Percentiles rank a stretch among this genome's conserved stretches.
phyloP scores from a whole-genome alignment of 2,329 filamentous ascomycete species.

The Falciphora oryzae region DNA sequence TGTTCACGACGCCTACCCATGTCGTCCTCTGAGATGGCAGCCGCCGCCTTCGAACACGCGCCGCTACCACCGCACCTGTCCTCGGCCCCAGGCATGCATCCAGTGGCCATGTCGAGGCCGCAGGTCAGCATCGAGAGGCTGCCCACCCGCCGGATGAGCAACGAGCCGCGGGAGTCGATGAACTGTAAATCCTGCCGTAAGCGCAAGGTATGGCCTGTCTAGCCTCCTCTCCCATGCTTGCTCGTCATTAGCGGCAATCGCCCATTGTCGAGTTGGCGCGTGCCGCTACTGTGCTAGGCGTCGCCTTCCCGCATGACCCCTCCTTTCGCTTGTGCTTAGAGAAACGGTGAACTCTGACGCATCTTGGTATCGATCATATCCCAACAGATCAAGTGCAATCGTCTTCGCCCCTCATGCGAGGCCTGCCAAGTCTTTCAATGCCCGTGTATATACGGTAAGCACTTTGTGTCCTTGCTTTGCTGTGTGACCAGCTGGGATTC shows the following conservation, averaged over 20 bases:
- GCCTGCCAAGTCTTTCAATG: constrained; percentile 87
- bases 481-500: no score
- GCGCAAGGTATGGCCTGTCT: constrained; percentile 63
- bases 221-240: background rate
- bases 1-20: background rate
- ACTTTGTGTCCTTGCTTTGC: background rate
- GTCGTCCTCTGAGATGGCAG: constrained; percentile 29
- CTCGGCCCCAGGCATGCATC: constrained; percentile 32
- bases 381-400: constrained; percentile 82
- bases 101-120: constrained; percentile 60
- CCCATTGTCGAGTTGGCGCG: no score
- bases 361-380: background rate
- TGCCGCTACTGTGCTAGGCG: no score
- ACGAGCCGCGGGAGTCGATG: constrained; percentile 83
- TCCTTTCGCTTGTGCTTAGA: constrained; percentile 1
- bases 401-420: constrained; percentile 76
- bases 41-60: constrained; percentile 34
- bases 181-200: constrained; percentile 94
- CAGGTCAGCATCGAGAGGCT: constrained; percentile 78
- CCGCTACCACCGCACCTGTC: constrained; percentile 32
- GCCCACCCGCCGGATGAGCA: constrained; percentile 62
- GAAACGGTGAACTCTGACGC: no score
- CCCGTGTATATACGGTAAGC: constrained; percentile 78
- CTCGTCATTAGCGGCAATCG: no score
- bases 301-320: no score